Conservation (phyloP, 495 filamentous ascomycete species). For the Trichoderma gamsii region DNA sequence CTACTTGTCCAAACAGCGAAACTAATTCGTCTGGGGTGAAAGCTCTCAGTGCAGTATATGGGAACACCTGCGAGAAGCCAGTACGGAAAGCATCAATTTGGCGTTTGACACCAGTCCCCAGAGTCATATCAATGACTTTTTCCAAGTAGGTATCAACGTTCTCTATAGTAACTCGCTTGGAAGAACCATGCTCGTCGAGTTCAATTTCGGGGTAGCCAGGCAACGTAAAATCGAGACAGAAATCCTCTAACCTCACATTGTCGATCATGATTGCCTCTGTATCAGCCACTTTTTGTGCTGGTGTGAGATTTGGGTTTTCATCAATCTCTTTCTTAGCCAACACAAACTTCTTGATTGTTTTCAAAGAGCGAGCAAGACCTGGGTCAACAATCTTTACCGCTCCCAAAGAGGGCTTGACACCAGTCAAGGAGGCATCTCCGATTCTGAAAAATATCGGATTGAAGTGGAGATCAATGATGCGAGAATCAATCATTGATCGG, state of each 20-base stretch:
- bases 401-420: constrained; percentile 81
- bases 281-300: constrained; percentile 63
- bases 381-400: constrained; percentile 86
- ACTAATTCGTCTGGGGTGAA: constrained; percentile 98
- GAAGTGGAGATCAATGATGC: constrained; percentile 97
- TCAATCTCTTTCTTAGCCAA: constrained; percentile 75
- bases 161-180: constrained; percentile 72
- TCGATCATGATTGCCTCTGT: constrained; percentile 64
- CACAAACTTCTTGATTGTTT: constrained; percentile 82
- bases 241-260: constrained; percentile 72
- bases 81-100: constrained; percentile 87
- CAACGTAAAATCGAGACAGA: constrained; percentile 88
- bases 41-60: constrained; percentile 82
- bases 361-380: constrained; percentile 76
- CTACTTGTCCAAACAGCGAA: constrained; percentile 86
- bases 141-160: constrained; percentile 87
- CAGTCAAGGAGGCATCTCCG: constrained; percentile 53
- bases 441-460: constrained; percentile 98
- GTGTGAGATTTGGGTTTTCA: constrained; percentile 54
- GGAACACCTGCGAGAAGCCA: constrained; percentile 96
- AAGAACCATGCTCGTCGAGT: constrained; percentile 65
- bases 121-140: constrained; percentile 82
- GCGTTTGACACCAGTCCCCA: constrained; percentile 76
- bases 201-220: constrained; percentile 91
- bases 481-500: constrained; percentile 94